phyloP scores from a whole-genome alignment of 2,329 filamentous ascomycete species.

The Calonectria pseudoturangicola region DNA sequence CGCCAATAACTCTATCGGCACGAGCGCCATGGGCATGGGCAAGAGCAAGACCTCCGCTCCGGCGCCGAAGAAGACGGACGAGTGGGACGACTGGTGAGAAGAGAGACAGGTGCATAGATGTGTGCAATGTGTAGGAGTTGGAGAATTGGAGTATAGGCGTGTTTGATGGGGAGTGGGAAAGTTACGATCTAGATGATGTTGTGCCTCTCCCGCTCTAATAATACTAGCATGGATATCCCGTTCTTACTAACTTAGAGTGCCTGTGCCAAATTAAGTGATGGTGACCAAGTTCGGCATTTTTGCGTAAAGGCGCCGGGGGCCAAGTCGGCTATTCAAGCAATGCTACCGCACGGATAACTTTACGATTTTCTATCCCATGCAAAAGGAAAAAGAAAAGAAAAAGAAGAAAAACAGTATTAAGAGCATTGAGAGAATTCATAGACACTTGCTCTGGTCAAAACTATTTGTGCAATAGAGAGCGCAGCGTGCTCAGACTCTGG shows the following conservation, averaged over 20 bases:
- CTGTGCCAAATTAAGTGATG: constrained; percentile 6
- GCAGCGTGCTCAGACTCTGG: not conserved
- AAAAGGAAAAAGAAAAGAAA: not conserved
- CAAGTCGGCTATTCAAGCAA: constrained; percentile 36
- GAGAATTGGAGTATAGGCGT: constrained; percentile 56
- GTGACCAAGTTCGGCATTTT: constrained; percentile 35
- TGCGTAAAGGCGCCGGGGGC: constrained; percentile 31
- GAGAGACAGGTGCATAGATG: constrained; percentile 22
- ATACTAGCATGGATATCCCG: constrained; percentile 38
- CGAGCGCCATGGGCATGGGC: constrained; percentile 76
- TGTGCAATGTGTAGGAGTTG: constrained; percentile 49
- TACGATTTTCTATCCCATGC: not conserved
- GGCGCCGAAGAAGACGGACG: constrained; percentile 67
- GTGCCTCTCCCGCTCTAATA: constrained; percentile 38
- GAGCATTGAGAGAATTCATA: not conserved
- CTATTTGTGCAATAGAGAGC: constrained; percentile 6
- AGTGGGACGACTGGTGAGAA: constrained; percentile 79
- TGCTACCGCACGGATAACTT: constrained; percentile 6
- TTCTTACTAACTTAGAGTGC: not conserved
- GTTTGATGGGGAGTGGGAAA: constrained; percentile 46
- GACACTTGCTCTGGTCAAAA: not conserved
- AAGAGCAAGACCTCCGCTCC: constrained; percentile 59
- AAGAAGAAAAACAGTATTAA: not conserved
- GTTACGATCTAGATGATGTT: constrained; percentile 40
- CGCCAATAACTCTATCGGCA: constrained; percentile 71